Percentiles rank a stretch among this genome's conserved stretches.
Evolutionary conservation across 371 early-diverging fungal species (phyloP).

Genomic region (Actinomucor elegans): DNA sequence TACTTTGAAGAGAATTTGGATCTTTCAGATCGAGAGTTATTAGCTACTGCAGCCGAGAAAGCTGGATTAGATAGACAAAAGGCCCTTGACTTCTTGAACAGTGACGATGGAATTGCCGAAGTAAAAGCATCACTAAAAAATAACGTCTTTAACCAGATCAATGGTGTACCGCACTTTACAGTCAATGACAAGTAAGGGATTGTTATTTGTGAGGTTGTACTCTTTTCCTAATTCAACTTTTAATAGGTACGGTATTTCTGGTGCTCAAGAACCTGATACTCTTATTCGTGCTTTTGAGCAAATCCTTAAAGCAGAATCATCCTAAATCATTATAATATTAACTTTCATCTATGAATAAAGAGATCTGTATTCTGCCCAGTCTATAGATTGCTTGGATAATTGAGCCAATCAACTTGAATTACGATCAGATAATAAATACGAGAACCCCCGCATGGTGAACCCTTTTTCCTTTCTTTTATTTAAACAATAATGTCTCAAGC

Average conservation of each 20-base stretch:
- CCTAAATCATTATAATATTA: too few relatives aligned
- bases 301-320: slow-evolving; percentile 12
- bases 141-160: slow-evolving; percentile 42
- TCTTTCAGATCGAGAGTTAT: slow-evolving; percentile 53
- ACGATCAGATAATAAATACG: too few relatives aligned
- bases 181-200: slow-evolving; percentile 61
- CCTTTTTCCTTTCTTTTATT: background rate
- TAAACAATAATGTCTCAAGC: slow-evolving; percentile 1
- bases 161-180: slow-evolving; percentile 71
- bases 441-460: too few relatives aligned
- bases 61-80: slow-evolving; percentile 58
- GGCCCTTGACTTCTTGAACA: slow-evolving; percentile 48
- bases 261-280: slow-evolving; percentile 65
- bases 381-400: background rate
- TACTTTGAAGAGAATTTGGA: slow-evolving; percentile 71
- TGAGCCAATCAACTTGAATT: background rate
- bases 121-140: slow-evolving; percentile 39
- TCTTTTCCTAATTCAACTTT: background rate
- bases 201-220: background rate
- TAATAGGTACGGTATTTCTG: slow-evolving; percentile 53
- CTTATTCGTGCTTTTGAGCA: slow-evolving; percentile 56
- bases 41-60: slow-evolving; percentile 58
- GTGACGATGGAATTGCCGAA: slow-evolving; percentile 48
- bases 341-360: too few relatives aligned
- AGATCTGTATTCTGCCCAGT: background rate